Percentiles rank a stretch among this genome's conserved stretches.
phyloP scores from a whole-genome alignment of 2,329 filamentous ascomycete genomes.

The Fusarium denticulatum region DNA sequence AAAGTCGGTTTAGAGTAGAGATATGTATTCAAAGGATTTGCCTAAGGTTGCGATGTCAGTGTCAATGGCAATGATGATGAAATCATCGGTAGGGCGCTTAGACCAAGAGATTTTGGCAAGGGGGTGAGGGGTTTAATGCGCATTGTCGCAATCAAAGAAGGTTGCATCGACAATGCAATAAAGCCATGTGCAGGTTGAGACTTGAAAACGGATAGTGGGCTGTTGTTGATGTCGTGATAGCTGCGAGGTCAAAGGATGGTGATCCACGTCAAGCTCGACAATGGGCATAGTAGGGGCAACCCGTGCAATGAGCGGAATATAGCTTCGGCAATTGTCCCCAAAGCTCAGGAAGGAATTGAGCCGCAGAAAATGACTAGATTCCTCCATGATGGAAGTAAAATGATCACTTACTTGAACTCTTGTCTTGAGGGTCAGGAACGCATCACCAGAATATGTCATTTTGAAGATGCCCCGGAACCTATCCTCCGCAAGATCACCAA shows the following conservation, averaged over 20 bases:
- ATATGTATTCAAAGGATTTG: constrained; percentile 96
- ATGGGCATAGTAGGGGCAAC: not conserved
- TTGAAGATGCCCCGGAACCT: constrained; percentile 98
- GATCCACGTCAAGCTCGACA: constrained; percentile 6
- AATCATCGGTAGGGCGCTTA: constrained; percentile 24
- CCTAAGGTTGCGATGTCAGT: constrained; percentile 67
- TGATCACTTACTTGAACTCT: constrained; percentile 79
- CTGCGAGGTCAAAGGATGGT: constrained; percentile 2
- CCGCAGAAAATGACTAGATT: not conserved
- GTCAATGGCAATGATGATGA: constrained; percentile 35
- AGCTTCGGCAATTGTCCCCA: not conserved
- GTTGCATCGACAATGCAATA: constrained; percentile 15
- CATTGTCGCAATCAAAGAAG: constrained; percentile 24
- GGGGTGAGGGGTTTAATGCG: constrained; percentile 15
- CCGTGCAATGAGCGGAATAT: not conserved
- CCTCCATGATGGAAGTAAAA: not conserved
- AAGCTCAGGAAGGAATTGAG: not conserved
- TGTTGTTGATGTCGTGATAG: constrained; percentile 4
- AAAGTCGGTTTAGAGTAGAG: constrained; percentile 90
- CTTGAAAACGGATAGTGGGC: not conserved
- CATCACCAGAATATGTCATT: constrained; percentile 97
- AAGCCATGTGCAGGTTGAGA: not conserved
- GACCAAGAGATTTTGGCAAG: constrained; percentile 7
- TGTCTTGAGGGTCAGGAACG: constrained; percentile 93
- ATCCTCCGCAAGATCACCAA: constrained; percentile 96